phyloP scores from a whole-genome alignment of 805 yeast genomes.

The Kluyveromyces wickerhamii region DNA sequence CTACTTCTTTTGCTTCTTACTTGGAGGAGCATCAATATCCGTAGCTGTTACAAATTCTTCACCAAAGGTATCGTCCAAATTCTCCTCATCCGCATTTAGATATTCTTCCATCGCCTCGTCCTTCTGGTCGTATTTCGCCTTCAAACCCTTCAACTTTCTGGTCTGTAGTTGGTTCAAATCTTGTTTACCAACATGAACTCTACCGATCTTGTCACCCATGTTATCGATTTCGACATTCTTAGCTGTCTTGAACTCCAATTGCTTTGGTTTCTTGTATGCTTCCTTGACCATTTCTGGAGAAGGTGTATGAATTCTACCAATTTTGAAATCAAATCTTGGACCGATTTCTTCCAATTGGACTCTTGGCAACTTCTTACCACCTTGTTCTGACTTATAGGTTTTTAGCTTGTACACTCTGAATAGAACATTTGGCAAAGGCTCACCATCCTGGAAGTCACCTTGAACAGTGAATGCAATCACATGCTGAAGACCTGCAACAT shows the following conservation, averaged over 20 bases:
- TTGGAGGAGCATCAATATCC: slow-evolving; percentile 26
- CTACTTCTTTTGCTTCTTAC: slow-evolving; percentile 25
- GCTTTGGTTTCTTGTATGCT: slow-evolving; percentile 73
- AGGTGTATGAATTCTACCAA: slow-evolving; percentile 80
- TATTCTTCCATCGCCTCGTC: slow-evolving; percentile 47
- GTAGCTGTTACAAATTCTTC: slow-evolving; percentile 30
- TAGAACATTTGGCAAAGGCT: slow-evolving; percentile 66
- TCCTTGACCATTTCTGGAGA: slow-evolving; percentile 86
- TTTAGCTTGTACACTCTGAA: slow-evolving; percentile 88
- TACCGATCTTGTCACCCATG: slow-evolving; percentile 96
- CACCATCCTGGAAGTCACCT: slow-evolving; percentile 65
- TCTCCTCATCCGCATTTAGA: slow-evolving; percentile 35
- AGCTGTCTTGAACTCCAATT: slow-evolving; percentile 69
- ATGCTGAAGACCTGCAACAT: slow-evolving; percentile 91
- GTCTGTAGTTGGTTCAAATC: slow-evolving; percentile 87
- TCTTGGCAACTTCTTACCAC: slow-evolving; percentile 65
- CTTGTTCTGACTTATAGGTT: slow-evolving; percentile 72
- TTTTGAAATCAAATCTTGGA: slow-evolving; percentile 85
- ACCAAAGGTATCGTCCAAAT: slow-evolving; percentile 23
- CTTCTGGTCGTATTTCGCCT: slow-evolving; percentile 72
- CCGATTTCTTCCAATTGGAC: slow-evolving; percentile 94
- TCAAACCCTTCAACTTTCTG: slow-evolving; percentile 97
- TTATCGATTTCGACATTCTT: slow-evolving; percentile 83
- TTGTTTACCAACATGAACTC: slow-evolving; percentile 93
- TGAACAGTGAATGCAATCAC: slow-evolving; percentile 73